Evolutionary conservation across 169 alveolate genomes (phyloP).

Genomic region (Perkinsus chesapeaki): DNA sequence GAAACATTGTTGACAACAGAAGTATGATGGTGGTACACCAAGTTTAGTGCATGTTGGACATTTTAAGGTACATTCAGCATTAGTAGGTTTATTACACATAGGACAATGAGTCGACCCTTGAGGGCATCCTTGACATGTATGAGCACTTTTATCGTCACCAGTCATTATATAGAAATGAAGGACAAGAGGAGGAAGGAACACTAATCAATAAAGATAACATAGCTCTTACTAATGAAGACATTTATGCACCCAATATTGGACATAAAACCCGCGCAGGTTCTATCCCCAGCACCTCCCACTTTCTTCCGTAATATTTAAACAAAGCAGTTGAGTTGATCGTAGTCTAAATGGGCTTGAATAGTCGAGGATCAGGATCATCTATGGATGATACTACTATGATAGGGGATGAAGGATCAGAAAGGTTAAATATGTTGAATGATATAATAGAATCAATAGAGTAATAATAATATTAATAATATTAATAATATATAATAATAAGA

Average conservation of each 20-base stretch:
- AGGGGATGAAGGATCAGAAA: too few relatives aligned
- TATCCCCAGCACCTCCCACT: neutral
- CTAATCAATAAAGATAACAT: neutral
- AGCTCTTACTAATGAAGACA: neutral
- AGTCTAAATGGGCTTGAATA: neutral
- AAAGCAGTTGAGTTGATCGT: neutral
- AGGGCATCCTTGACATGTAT: neutral
- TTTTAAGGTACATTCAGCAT: neutral
- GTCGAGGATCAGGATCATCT: neutral
- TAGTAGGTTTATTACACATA: neutral
- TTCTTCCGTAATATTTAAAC: neutral
- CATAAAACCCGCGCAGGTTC: neutral
- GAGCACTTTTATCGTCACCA: neutral
- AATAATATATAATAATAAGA: neutral
- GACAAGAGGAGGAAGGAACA: neutral
- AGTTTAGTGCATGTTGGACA: neutral
- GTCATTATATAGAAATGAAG: neutral
- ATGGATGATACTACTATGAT: too few relatives aligned
- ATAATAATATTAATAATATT: neutral
- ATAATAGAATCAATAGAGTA: neutral
- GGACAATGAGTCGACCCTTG: neutral
- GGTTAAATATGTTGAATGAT: neutral
- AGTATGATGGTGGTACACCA: constrained; percentile 31
- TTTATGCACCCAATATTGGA: neutral
- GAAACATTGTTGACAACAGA: constrained; percentile 92